Conservation (phyloP, 306 rosid species). For the Prunus mume region DNA sequence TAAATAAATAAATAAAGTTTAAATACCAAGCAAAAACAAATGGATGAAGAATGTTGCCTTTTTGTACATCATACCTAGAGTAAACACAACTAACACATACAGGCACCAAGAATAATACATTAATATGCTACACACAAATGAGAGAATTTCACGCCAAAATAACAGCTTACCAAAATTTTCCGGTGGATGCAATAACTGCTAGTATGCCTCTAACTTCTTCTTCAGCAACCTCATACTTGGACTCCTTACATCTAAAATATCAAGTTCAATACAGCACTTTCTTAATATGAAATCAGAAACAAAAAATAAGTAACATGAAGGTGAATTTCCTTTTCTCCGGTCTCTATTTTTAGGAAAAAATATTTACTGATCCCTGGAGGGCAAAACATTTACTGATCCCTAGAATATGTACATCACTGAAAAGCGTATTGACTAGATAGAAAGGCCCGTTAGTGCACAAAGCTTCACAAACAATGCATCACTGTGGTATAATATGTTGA, state of each 20-base stretch:
- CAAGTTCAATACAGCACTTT: slow-evolving; percentile 12
- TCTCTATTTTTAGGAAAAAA: not conserved
- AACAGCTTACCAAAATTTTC: slow-evolving; percentile 49
- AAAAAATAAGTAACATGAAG: not conserved
- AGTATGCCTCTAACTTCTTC: slow-evolving; percentile 39
- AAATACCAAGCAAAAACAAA: not conserved
- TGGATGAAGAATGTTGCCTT: not conserved
- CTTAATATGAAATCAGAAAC: not conserved
- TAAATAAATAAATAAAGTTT: not conserved
- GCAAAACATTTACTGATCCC: not conserved
- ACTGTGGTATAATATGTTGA: not conserved
- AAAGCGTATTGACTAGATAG: not conserved
- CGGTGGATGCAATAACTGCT: slow-evolving; percentile 55
- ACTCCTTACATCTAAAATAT: slow-evolving; percentile 30
- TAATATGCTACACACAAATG: not conserved
- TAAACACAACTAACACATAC: not conserved
- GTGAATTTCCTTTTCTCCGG: not conserved
- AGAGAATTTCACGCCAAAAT: not conserved
- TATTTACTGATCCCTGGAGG: not conserved
- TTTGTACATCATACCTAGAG: not conserved
- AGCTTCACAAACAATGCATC: not conserved
- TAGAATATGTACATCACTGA: not conserved
- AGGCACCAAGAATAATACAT: not conserved
- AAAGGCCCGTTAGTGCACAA: not conserved
- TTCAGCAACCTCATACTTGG: slow-evolving; percentile 24